Base-by-base conservation (phyloP, 1,284 basidiomycete genomes). In the Boletus sp. region DNA sequence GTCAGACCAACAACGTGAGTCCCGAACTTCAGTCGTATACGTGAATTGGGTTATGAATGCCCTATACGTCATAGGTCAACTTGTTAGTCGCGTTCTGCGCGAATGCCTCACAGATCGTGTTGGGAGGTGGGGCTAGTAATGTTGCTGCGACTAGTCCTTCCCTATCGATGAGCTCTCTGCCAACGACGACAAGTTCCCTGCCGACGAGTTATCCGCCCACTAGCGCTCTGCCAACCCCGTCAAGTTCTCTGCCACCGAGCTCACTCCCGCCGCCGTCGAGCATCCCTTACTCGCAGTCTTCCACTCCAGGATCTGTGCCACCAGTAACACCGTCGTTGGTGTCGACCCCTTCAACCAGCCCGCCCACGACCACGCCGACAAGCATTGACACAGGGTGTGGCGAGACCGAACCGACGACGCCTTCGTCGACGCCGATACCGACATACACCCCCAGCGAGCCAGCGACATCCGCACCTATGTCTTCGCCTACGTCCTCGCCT, bases 1-100 rank as follows among this genome's bases (percentile, higher is more conserved):
- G 75, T 47, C 53, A 72, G 55, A 11, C 12, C 1, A 6, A 63
- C 41, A n/a, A 76, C 46, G 74, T 73, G 37, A 57, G 73, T 58
- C 15, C 4, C 9, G 7, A 24, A 27, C 20, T 37, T 7, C 35
- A 12, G 13, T 37, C 31, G 3, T 2, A 16, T 27, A 2, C 9
- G 2, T 12, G 51, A 16, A 33, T 16, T 12, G 45, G 18, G 7
- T 35, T 16, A 22, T 31, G 18, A 44, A 47, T 15, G 24, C 16
- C 11, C 3, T 22, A 12, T n/a, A n/a, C 9, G 24, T 13, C 5
- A 7, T 31, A 71, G 72, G 70, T 65, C 39, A 39, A 73, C 45
- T 48, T 71, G 47, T 22, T 73, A 42, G 29, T 73, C 20, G 48
- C 69, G 5, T 71, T 73, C 35, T 73, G 69, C 9, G 61, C 54